Conservation (phyloP, 202 grass and related monocot species). For the Eragrostis tef region DNA sequence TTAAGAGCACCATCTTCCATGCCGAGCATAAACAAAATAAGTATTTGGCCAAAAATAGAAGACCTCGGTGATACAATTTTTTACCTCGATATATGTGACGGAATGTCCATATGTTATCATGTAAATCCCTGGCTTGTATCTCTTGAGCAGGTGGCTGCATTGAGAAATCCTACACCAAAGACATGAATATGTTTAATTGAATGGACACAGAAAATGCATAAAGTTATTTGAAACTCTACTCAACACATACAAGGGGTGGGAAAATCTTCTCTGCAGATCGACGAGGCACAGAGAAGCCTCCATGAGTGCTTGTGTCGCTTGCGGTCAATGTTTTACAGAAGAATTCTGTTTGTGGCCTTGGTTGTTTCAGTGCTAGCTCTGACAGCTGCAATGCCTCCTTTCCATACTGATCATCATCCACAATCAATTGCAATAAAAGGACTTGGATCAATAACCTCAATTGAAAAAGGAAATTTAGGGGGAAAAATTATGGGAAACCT, state of each 20-base stretch:
- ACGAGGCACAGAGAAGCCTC: conserved; percentile 96
- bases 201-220: not conserved
- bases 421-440: conserved; percentile 10
- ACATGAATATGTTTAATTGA: conserved; percentile 1
- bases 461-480: not conserved
- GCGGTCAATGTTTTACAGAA: conserved; percentile 99
- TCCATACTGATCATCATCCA: conserved; percentile 73
- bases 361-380: conserved; percentile 84
- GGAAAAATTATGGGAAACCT: conserved; percentile 1
- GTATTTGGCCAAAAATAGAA: not conserved
- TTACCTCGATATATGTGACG: conserved; percentile 96
- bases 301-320: conserved; percentile 98
- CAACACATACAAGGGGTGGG: conserved; percentile 71
- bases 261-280: conserved; percentile 97
- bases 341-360: conserved; percentile 82
- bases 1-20: not conserved
- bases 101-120: conserved; percentile 88
- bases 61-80: not conserved
- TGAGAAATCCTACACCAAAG: conserved; percentile 73
- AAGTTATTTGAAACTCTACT: conserved; percentile 12
- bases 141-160: conserved; percentile 95
- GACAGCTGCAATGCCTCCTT: conserved; percentile 92
- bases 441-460: conserved; percentile 12
- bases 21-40: not conserved
- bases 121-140: conserved; percentile 89